A percentile compares a stretch with the other conserved stretches of the same genome.
phyloP scores from a whole-genome alignment of 2,329 filamentous ascomycete species.

The Emericellopsis cladophorae region DNA sequence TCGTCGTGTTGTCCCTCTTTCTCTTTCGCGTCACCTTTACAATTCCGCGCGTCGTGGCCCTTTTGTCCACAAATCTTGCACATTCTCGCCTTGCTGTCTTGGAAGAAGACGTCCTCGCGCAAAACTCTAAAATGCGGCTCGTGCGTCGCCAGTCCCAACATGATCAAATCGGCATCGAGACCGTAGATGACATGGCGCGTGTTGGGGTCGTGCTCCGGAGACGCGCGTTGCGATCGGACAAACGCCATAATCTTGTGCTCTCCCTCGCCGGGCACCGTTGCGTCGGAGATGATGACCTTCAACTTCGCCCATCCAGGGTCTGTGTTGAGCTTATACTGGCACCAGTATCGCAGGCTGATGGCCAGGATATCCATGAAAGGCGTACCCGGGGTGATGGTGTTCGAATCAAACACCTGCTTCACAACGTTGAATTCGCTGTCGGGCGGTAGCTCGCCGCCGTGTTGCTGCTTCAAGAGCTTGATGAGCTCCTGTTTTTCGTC shows the following conservation, averaged over 20 bases:
- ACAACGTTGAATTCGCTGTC: conserved; percentile 48
- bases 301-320: conserved; percentile 91
- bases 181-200: conserved; percentile 97
- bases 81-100: conserved; percentile 68
- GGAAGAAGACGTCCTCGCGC: conserved; percentile 91
- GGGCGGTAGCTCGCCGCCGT: conserved; percentile 48
- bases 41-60: conserved; percentile 81
- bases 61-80: conserved; percentile 87
- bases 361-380: conserved; percentile 98
- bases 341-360: conserved; percentile 85
- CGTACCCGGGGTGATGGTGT: conserved; percentile 84
- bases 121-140: conserved; percentile 95
- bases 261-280: conserved; percentile 92
- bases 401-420: conserved; percentile 87
- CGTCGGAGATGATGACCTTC: conserved; percentile 97
- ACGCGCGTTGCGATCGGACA: conserved; percentile 81
- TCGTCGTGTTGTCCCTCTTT: conserved; percentile 72
- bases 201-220: conserved; percentile 87
- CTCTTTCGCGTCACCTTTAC: conserved; percentile 64
- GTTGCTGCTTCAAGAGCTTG: conserved; percentile 72
- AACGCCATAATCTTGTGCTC: conserved; percentile 99
- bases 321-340: conserved; percentile 92
- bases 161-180: conserved; percentile 94
- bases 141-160: conserved; percentile 93
- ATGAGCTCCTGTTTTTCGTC: conserved; percentile 80